phyloP scores from a whole-genome alignment of 2,329 filamentous ascomycete genomes.

The Paracorniculantispora psalliotae region DNA sequence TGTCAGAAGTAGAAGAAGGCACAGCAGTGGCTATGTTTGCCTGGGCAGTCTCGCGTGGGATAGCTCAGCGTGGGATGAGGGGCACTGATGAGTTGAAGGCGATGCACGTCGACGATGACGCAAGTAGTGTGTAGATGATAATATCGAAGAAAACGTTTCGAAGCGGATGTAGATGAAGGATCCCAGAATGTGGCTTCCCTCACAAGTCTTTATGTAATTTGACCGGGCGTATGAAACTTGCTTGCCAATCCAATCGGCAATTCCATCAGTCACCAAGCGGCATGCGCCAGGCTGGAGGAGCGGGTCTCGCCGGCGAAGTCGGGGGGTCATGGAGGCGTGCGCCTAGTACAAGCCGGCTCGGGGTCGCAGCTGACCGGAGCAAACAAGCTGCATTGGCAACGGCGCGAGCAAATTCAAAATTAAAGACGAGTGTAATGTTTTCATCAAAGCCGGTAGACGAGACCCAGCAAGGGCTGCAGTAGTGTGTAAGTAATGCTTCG shows the following conservation, averaged over 20 bases:
- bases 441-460: no score
- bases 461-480: neutral
- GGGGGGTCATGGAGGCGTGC: slow-evolving; percentile 4
- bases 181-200: neutral
- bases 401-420: neutral
- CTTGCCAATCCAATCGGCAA: slow-evolving; percentile 1
- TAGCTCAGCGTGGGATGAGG: neutral
- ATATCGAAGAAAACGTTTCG: neutral
- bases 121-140: neutral
- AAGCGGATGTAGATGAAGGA: slow-evolving; percentile 1
- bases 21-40: neutral
- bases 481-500: neutral
- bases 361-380: neutral
- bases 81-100: neutral
- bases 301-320: slow-evolving; percentile 12
- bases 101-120: neutral
- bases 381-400: neutral
- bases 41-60: neutral
- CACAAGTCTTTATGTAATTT: neutral
- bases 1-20: neutral
- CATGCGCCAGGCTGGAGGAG: slow-evolving; percentile 5
- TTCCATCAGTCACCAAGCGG: neutral
- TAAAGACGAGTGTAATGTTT: neutral
- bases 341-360: neutral
- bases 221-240: neutral